A percentile compares a stretch with the other conserved stretches of the same genome.
Evolutionary conservation across 306 rosid genomes (phyloP).

Genomic region (Gastrolobium bilobum): DNA sequence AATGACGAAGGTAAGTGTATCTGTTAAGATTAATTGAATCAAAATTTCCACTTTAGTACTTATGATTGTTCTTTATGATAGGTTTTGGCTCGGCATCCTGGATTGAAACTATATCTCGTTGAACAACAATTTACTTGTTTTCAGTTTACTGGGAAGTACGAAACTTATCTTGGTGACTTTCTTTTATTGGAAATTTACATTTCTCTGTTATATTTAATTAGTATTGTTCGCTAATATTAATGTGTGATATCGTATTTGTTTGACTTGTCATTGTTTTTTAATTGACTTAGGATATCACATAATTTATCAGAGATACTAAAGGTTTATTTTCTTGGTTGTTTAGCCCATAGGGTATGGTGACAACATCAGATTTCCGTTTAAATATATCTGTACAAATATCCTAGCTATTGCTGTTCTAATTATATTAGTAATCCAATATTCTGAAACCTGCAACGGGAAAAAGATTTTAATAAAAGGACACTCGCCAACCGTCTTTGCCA

Average conservation of each 20-base stretch:
- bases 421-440: no score
- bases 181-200: background rate
- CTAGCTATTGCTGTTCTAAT: slow-evolving; percentile 2
- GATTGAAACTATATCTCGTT: slow-evolving; percentile 59
- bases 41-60: slow-evolving; percentile 32
- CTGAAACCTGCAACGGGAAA: no score
- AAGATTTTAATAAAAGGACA: no score
- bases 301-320: background rate
- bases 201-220: slow-evolving; percentile 1
- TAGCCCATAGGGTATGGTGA: slow-evolving; percentile 1
- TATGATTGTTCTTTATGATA: slow-evolving; percentile 44
- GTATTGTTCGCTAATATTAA: background rate
- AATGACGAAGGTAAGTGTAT: slow-evolving; percentile 58
- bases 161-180: slow-evolving; percentile 25
- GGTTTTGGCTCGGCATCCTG: slow-evolving; percentile 64
- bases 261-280: background rate
- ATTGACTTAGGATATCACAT: background rate
- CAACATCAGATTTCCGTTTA: background rate
- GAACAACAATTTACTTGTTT: slow-evolving; percentile 71
- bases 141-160: slow-evolving; percentile 61
- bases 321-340: slow-evolving; percentile 18
- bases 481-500: no score
- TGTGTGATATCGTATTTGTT: background rate
- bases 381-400: background rate
- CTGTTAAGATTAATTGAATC: slow-evolving; percentile 7